Conservation (phyloP, 257 asterid species). For the Thymus quinquecostatus region DNA sequence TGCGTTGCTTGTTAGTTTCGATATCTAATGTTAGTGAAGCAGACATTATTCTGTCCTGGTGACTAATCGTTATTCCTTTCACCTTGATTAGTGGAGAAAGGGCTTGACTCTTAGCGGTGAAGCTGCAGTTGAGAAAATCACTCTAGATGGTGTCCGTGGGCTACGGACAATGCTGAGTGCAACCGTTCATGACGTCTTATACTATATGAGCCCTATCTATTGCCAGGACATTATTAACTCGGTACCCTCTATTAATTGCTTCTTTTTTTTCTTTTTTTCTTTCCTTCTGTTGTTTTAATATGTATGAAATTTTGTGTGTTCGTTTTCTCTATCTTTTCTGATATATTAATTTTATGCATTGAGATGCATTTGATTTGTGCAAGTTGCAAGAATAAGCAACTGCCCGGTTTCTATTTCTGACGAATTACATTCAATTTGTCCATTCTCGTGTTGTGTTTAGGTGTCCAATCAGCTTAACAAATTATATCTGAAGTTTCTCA, state of each 20-base stretch:
- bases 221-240: constrained; percentile 96
- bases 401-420: background rate
- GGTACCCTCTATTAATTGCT: constrained; percentile 47
- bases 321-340: background rate
- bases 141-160: constrained; percentile 95
- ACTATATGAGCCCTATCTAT: constrained; percentile 98
- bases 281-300: background rate
- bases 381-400: too few relatives aligned
- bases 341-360: constrained; percentile 1
- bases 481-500: constrained; percentile 83
- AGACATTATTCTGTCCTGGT: background rate
- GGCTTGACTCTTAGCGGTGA: constrained; percentile 91
- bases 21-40: constrained; percentile 5
- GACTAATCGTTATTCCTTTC: constrained; percentile 26
- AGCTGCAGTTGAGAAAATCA: constrained; percentile 84
- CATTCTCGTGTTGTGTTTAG: constrained; percentile 49
- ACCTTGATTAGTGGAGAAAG: constrained; percentile 83
- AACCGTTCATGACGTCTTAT: constrained; percentile 95
- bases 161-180: constrained; percentile 92
- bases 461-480: constrained; percentile 85
- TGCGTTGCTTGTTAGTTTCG: constrained; percentile 12
- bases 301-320: background rate
- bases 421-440: constrained; percentile 20
- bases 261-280: background rate
- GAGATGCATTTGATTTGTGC: background rate